Evolutionary conservation across 805 yeast species (phyloP).

Genomic region (Candida qinlingensis): DNA sequence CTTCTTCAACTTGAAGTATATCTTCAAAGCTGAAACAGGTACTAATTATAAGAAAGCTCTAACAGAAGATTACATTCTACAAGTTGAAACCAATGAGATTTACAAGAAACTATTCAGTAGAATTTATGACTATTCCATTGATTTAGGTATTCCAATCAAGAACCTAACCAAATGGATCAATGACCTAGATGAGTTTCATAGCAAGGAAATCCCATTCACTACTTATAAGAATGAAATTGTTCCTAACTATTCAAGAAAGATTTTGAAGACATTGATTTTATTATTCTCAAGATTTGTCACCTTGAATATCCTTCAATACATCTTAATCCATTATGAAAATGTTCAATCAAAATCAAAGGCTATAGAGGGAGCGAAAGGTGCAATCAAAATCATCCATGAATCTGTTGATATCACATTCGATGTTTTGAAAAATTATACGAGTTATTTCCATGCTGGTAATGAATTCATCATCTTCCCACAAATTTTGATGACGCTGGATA

Average conservation of each 20-base stretch:
- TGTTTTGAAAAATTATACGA: constrained; percentile 14
- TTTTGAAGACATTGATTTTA: constrained; percentile 8
- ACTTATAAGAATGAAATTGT: constrained; percentile 10
- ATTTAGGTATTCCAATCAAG: constrained; percentile 6
- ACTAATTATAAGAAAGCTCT: background rate
- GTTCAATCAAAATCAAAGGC: constrained; percentile 9
- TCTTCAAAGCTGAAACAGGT: constrained; percentile 3
- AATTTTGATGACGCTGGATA: constrained; percentile 14
- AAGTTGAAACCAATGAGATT: constrained; percentile 5
- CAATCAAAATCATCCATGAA: constrained; percentile 3
- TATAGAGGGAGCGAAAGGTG: background rate
- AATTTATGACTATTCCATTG: constrained; percentile 5
- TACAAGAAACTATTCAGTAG: constrained; percentile 6
- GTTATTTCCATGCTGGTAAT: constrained; percentile 17
- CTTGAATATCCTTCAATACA: background rate
- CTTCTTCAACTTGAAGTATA: constrained; percentile 12
- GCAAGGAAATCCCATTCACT: constrained; percentile 4
- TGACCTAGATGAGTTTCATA: constrained; percentile 3
- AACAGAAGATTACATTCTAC: constrained; percentile 2
- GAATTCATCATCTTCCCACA: constrained; percentile 15
- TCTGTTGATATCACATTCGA: constrained; percentile 15
- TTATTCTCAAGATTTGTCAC: constrained; percentile 12
- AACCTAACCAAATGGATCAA: constrained; percentile 2
- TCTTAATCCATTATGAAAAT: constrained; percentile 20
- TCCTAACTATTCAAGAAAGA: constrained; percentile 9